Evolutionary conservation across 257 asterid species (phyloP), one percentile per base, ranked within the genome.

Genomic region (Capsicum baccatum): DNA sequence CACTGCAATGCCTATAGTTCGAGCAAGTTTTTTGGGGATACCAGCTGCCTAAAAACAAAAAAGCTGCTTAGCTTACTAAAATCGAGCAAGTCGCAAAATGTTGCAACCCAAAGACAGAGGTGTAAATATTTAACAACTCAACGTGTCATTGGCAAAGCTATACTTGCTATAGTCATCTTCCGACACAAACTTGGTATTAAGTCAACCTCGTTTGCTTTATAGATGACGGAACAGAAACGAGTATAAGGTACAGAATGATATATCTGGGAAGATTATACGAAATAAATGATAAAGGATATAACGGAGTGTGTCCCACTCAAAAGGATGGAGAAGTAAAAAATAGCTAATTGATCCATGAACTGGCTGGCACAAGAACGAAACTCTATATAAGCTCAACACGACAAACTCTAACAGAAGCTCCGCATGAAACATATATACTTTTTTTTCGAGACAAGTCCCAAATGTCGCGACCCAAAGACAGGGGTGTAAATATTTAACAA

Each of bases 151-250:
- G 66, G 82, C 71, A 74, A 66, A 59, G 37, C 80, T 56, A 39
- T 9, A 37, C 19, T 56, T 48, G 7, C 19, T 83, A 13, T 73
- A 39, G 89, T 85, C 87, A 86, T n/a, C 66, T 59, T 59, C 66
- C 13, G 13, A 59, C 66, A 59, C 12, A 59, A 59, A 59, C n/a
- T 59, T 59, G 66, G 35, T n/a, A 59, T 59, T 59, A 59, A 17
- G 44, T 39, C 44, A 59, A 59, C 66, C 6, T 17, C 33, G n/a
- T 59, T n/a, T 59, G 66, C 66, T n/a, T 59, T 59, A 59, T n/a
- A 59, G 92, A 90, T 90, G 92, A 86, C 89, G 55, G 62, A 59
- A 39, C 0, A 39, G 44, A 39, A 39, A 39, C 44, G 5, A 39
- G 44, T 39, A 39, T 26, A 26, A 26, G 48, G 48, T 44, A 44